A percentile compares a stretch with the other conserved stretches of the same genome.
Conservation (phyloP, 257 asterid species). For the Solanum appendiculatum region DNA sequence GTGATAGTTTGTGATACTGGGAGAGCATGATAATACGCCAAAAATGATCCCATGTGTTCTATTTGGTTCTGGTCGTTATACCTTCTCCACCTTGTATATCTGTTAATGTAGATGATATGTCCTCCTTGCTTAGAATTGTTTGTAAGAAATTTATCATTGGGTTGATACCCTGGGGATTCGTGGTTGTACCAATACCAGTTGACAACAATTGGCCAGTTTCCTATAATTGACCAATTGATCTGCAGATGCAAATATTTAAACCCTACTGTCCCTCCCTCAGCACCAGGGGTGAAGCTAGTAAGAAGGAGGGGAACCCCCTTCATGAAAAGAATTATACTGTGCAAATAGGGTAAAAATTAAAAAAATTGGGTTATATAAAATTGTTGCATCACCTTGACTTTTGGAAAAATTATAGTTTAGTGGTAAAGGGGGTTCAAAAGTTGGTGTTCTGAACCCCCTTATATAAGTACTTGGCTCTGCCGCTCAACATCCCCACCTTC, state of each 20-base stretch:
- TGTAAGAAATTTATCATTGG: neutral
- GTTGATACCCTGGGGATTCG: neutral
- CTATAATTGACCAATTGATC: neutral
- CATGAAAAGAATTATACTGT: neutral
- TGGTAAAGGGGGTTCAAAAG: neutral
- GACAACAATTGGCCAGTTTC: too few species aligned
- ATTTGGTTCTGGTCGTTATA: neutral
- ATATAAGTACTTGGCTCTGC: neutral
- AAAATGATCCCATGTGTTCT: neutral
- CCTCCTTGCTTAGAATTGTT: neutral
- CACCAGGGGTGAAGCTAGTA: neutral
- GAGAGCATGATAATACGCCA: neutral
- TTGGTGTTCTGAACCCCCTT: neutral
- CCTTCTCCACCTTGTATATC: neutral
- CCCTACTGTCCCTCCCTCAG: neutral
- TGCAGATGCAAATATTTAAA: neutral
- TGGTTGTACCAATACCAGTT: too few species aligned
- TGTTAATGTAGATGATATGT: neutral
- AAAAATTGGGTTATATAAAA: neutral
- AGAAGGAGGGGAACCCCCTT: neutral
- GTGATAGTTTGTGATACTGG: neutral
- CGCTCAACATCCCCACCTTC: neutral
- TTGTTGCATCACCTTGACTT: neutral
- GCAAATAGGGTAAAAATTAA: neutral
- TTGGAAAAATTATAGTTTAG: neutral